Conservation (phyloP, 1,284 basidiomycete genomes). For the Trametes hirsuta region DNA sequence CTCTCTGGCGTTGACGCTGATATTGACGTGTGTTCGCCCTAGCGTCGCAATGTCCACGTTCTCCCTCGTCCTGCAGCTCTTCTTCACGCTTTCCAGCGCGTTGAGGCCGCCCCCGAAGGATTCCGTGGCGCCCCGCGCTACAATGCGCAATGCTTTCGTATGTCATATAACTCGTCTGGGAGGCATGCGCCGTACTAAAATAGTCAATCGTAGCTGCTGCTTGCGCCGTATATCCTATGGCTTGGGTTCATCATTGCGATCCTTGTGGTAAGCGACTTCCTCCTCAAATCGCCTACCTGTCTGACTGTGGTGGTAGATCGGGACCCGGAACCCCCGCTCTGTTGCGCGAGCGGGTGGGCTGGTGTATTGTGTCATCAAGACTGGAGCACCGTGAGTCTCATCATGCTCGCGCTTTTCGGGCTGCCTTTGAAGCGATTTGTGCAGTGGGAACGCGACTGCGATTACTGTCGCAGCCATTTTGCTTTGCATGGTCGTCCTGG, state of each 20-base stretch:
- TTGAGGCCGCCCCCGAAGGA: slow-evolving; percentile 12
- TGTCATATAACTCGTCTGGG: neutral
- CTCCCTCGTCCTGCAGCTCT: slow-evolving; percentile 25
- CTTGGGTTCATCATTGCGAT: slow-evolving; percentile 19
- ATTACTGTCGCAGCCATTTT: slow-evolving; percentile 19
- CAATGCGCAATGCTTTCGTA: slow-evolving; percentile 13
- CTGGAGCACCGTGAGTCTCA: slow-evolving; percentile 20
- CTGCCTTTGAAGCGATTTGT: neutral
- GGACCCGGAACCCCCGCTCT: slow-evolving; percentile 10
- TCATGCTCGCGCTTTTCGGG: too few species aligned
- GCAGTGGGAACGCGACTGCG: slow-evolving; percentile 22
- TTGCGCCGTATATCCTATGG: slow-evolving; percentile 26
- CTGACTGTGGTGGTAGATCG: slow-evolving; percentile 8
- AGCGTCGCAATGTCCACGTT: slow-evolving; percentile 28
- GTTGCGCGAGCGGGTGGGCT: slow-evolving; percentile 17
- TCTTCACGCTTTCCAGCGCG: slow-evolving; percentile 21
- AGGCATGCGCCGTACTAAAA: neutral
- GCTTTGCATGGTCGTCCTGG: slow-evolving; percentile 18
- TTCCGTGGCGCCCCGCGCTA: neutral
- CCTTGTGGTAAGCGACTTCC: slow-evolving; percentile 18
- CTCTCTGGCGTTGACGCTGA: neutral
- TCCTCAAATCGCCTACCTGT: neutral
- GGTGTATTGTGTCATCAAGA: slow-evolving; percentile 27
- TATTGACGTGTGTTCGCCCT: neutral
- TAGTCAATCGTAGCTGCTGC: slow-evolving; percentile 13